phyloP scores from a whole-genome alignment of 345 rosid species.

The Populus alba region DNA sequence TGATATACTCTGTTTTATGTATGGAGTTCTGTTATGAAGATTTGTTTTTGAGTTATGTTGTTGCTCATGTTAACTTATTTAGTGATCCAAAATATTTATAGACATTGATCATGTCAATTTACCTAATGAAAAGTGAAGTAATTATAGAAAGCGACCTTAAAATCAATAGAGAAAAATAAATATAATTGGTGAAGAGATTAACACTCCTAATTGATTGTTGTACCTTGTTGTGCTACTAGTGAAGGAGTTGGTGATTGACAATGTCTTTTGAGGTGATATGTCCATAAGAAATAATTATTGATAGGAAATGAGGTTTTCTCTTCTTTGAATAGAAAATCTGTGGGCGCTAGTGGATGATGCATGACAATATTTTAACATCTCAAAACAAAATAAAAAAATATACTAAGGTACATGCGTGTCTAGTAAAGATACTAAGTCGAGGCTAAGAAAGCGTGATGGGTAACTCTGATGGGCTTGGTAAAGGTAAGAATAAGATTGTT shows the following conservation, averaged over 20 bases:
- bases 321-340: too few relatives aligned
- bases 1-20: background rate
- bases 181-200: too few relatives aligned
- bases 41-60: background rate
- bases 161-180: too few relatives aligned
- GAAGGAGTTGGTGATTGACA: background rate
- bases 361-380: too few relatives aligned
- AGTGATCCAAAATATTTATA: background rate
- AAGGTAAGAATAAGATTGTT: too few relatives aligned
- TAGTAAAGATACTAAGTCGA: background rate
- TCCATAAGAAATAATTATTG: too few relatives aligned
- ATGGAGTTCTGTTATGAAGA: background rate
- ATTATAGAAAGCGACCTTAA: background rate
- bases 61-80: too few relatives aligned
- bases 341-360: accelerated
- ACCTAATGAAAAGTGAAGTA: background rate
- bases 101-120: background rate
- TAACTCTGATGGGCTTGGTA: too few relatives aligned
- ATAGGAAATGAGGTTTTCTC: accelerated
- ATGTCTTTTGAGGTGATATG: too few relatives aligned
- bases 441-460: too few relatives aligned
- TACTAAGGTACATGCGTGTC: too few relatives aligned
- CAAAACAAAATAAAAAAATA: too few relatives aligned
- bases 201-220: accelerated
- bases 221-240: background rate